A percentile compares a stretch with the other conserved stretches of the same genome.
Conservation (phyloP, 805 yeast genomes). For the Saccharomycopsis sp. region DNA sequence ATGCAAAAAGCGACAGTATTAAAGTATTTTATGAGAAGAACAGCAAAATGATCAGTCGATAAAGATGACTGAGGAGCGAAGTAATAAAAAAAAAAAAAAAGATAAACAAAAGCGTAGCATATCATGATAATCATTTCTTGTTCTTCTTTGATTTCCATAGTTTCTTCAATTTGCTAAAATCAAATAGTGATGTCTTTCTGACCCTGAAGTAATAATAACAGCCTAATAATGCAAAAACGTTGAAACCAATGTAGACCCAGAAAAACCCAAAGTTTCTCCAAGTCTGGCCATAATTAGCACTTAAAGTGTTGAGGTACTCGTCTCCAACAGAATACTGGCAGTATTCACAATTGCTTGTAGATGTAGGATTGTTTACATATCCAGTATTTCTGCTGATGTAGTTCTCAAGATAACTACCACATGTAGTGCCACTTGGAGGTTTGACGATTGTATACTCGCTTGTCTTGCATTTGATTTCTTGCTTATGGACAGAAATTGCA, state of each 20-base stretch:
- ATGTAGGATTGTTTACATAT: slow-evolving; percentile 44
- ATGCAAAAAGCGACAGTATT: too few species aligned
- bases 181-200: slow-evolving; percentile 1
- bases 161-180: not conserved
- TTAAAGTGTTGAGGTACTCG: slow-evolving; percentile 33
- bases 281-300: slow-evolving; percentile 37
- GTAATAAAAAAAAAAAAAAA: too few species aligned
- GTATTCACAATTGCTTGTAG: slow-evolving; percentile 35
- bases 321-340: slow-evolving; percentile 36
- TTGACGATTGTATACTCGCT: slow-evolving; percentile 43
- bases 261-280: slow-evolving; percentile 61
- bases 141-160: not conserved
- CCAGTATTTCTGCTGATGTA: slow-evolving; percentile 45
- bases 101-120: not conserved
- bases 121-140: not conserved
- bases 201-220: slow-evolving; percentile 31
- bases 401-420: slow-evolving; percentile 44
- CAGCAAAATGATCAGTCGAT: too few species aligned
- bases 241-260: slow-evolving; percentile 46
- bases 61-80: too few species aligned
- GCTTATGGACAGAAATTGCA: slow-evolving; percentile 41
- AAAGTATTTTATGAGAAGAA: too few species aligned
- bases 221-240: slow-evolving; percentile 31
- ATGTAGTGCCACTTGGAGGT: slow-evolving; percentile 56
- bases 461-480: slow-evolving; percentile 42